Base-by-base conservation (phyloP, 345 rosid species). In the Rhodamnia argentea region DNA sequence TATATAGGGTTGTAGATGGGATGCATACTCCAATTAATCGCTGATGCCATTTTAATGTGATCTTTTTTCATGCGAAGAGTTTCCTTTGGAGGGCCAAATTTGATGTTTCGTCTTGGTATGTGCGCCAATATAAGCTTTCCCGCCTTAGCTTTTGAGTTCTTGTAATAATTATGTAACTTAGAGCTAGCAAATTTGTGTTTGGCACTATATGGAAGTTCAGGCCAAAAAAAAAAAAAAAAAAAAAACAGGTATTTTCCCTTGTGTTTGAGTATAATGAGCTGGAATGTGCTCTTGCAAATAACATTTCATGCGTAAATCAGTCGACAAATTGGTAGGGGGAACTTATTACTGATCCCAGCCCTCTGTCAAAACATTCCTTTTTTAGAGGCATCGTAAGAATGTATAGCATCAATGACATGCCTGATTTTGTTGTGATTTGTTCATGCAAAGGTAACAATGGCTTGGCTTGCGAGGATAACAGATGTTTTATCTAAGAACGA, bases 21-120 rank as follows among this genome's bases (percentile, higher is more conserved):
- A 91, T 95, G 96, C 92, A 92, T 91, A 92, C 96, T 70, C 96
- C 97, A 78, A 96, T 96, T 52, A 96, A 94, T 83, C 96, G 96
- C 82, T 97, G 91, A 92, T 87, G 47, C 82, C 57, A 7, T 57
- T 52, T 83, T 53, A 22, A 55, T 20, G 75, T 13, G 70, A 60
- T 60, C 2, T 16, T 62, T 62, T 20, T 42, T 42, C 47, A 40
- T 62, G 29, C 29, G 75, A 1, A 62, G 15, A 62, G 29, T 29
- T 62, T 62, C 42, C 75, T 14, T 62, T 62, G 75, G 23, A 4
- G 42, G 40, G 75, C 8, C 70, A 62, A 62, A 29, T 27, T 62
- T 62, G 22, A 62, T 62, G 74, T 27, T 62, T 29, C 11, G 22
- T 29, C 40, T 27, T 29, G 75, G 75, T 29, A 62, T 29, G 0